Conservation (phyloP, 352 stramenopile genomes). For the Phytophthora meadii region DNA sequence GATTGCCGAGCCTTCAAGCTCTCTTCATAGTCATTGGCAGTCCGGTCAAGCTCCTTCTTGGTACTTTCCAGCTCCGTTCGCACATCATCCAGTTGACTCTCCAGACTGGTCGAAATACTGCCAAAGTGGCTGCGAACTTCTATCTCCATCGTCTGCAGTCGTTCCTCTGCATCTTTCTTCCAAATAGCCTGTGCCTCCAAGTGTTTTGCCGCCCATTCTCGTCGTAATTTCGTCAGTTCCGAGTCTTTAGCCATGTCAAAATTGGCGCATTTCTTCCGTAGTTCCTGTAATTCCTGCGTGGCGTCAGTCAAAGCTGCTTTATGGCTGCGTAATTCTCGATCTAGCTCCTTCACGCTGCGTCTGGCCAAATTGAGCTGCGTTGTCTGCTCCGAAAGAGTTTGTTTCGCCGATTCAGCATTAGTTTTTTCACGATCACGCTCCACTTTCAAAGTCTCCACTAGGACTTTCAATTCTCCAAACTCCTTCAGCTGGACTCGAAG, state of each 20-base stretch:
- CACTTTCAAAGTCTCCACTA: conserved; percentile 55
- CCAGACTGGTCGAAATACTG: conserved; percentile 53
- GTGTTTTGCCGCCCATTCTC: conserved; percentile 83
- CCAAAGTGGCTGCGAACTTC: conserved; percentile 82
- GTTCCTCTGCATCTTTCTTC: conserved; percentile 84
- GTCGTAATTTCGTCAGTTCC: conserved; percentile 74
- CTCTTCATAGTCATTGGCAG: conserved; percentile 83
- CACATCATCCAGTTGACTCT: conserved; percentile 73
- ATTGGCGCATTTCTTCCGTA: conserved; percentile 76
- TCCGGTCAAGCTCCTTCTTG: conserved; percentile 80
- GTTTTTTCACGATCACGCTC: conserved; percentile 68
- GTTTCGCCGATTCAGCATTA: conserved; percentile 77
- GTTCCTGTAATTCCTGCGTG: conserved; percentile 71
- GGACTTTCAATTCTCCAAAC: conserved; percentile 62
- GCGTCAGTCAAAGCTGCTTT: conserved; percentile 57
- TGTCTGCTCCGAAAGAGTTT: conserved; percentile 72
- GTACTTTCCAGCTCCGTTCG: conserved; percentile 66
- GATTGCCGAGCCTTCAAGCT: conserved; percentile 74
- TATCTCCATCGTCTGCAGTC: conserved; percentile 69
- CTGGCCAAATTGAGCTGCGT: conserved; percentile 70
- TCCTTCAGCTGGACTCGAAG: conserved; percentile 77
- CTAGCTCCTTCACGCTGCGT: conserved; percentile 74
- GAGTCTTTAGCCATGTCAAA: conserved; percentile 75
- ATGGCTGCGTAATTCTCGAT: conserved; percentile 68
- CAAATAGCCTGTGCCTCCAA: conserved; percentile 73